A percentile compares a stretch with the other conserved stretches of the same genome.
Evolutionary conservation across 345 rosid species (phyloP).

Genomic region (Nephelium lappaceum): DNA sequence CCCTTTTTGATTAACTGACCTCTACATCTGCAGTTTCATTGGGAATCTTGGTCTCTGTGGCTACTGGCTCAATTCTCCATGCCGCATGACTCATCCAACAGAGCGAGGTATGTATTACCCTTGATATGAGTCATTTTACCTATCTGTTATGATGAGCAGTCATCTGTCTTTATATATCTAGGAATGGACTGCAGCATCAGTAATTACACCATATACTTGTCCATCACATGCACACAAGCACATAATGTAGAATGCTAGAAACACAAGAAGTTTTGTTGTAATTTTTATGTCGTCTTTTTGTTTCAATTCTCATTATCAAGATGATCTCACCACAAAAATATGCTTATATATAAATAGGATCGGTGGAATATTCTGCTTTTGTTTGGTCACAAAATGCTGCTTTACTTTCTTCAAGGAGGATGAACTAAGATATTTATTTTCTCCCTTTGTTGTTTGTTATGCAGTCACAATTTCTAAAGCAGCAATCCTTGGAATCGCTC

Average conservation of each 20-base stretch:
- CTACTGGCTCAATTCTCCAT: constrained; percentile 67
- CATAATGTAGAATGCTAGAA: background rate
- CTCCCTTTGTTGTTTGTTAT: constrained; percentile 9
- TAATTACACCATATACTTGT: background rate
- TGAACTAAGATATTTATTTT: background rate
- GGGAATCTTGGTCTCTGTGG: constrained; percentile 89
- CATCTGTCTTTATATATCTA: background rate
- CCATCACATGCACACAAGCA: background rate
- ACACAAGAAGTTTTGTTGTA: background rate
- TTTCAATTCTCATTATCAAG: background rate
- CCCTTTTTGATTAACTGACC: background rate
- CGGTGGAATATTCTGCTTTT: background rate
- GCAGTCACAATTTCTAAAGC: constrained; percentile 86
- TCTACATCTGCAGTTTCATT: constrained; percentile 54
- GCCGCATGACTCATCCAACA: constrained; percentile 55
- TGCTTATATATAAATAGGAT: background rate
- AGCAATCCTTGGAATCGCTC: constrained; percentile 84
- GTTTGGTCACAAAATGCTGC: background rate
- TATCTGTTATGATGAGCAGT: background rate
- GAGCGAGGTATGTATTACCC: constrained; percentile 63
- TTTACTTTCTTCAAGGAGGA: background rate
- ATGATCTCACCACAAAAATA: background rate
- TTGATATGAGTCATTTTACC: background rate
- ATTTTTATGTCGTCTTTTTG: background rate
- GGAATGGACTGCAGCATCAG: background rate